Conservation (phyloP, 129 eudicot genomes). For the Glebionis coronaria region DNA sequence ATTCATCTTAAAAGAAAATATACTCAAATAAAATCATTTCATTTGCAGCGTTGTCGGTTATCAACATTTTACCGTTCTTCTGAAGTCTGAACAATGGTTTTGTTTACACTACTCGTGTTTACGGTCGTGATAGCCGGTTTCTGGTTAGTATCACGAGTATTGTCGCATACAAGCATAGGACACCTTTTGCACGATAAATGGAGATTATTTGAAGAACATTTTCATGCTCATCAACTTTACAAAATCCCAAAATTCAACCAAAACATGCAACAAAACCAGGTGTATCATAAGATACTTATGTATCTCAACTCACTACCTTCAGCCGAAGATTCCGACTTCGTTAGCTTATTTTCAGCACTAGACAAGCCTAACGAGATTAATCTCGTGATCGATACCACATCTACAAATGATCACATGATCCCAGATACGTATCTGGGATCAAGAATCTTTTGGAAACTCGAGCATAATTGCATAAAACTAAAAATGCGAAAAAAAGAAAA, state of each 20-base stretch:
- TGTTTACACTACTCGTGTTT: slow-evolving; percentile 21
- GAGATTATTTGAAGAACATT: slow-evolving; percentile 46
- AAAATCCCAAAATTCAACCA: slow-evolving; percentile 81
- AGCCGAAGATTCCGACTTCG: slow-evolving; percentile 70
- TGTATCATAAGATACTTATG: slow-evolving; percentile 46
- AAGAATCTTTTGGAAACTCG: slow-evolving; percentile 55
- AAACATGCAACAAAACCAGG: slow-evolving; percentile 79
- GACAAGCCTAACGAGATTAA: slow-evolving; percentile 58
- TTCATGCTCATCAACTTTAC: slow-evolving; percentile 66
- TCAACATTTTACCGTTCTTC: background rate
- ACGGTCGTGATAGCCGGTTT: slow-evolving; percentile 12
- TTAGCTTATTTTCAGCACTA: slow-evolving; percentile 70
- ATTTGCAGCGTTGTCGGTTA: background rate
- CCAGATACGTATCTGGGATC: slow-evolving; percentile 69
- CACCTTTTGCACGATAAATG: slow-evolving; percentile 41
- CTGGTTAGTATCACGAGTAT: slow-evolving; percentile 33
- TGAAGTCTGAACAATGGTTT: slow-evolving; percentile 22
- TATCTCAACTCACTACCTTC: slow-evolving; percentile 67
- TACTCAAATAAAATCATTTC: too few species aligned
- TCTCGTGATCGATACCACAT: slow-evolving; percentile 48
- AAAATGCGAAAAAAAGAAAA: slow-evolving; percentile 65
- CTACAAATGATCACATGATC: slow-evolving; percentile 27
- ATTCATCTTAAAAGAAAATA: too few species aligned
- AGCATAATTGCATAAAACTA: slow-evolving; percentile 45
- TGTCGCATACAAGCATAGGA: slow-evolving; percentile 35